Conservation (phyloP, 176 grass and related monocot genomes). For the Oryza glumipatula region DNA sequence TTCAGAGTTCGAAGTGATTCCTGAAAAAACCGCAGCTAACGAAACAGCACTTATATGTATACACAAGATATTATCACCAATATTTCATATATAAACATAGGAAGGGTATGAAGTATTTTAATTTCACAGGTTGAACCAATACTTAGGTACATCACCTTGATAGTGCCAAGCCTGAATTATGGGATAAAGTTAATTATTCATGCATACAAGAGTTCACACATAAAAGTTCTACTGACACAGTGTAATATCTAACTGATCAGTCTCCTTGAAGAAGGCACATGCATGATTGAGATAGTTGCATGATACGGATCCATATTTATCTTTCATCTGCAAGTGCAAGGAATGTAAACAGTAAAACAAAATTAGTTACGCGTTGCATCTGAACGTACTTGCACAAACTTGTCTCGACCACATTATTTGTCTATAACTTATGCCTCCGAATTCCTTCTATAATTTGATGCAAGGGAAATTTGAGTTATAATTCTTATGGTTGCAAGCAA, state of each 20-base stretch:
- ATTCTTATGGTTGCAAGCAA: too few species aligned
- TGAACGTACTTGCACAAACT: background rate
- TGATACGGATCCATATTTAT: slow-evolving; percentile 29
- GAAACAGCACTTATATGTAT: background rate
- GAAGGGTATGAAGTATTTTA: background rate
- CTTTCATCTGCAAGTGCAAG: slow-evolving; percentile 48
- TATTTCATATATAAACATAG: background rate
- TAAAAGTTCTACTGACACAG: slow-evolving; percentile 14
- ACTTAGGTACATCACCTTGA: slow-evolving; percentile 23
- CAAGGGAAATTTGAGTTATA: background rate
- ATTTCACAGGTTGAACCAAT: background rate
- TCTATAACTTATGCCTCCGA: background rate
- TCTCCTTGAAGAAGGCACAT: slow-evolving; percentile 8
- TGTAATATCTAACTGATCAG: slow-evolving; percentile 16
- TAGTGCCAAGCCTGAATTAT: slow-evolving; percentile 19
- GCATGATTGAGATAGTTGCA: slow-evolving; percentile 15
- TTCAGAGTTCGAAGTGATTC: too few species aligned
- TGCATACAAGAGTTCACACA: background rate
- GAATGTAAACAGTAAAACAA: background rate
- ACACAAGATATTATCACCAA: background rate
- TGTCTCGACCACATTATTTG: too few species aligned
- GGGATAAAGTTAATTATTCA: slow-evolving; percentile 20
- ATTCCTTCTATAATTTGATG: background rate
- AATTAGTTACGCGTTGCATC: background rate
- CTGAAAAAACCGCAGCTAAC: background rate